These are phyloP conservation scores for Phytophthora agathidicida DNA, from an alignment of 352 stramenopile species.

Conservation along the genomic window DNA sequence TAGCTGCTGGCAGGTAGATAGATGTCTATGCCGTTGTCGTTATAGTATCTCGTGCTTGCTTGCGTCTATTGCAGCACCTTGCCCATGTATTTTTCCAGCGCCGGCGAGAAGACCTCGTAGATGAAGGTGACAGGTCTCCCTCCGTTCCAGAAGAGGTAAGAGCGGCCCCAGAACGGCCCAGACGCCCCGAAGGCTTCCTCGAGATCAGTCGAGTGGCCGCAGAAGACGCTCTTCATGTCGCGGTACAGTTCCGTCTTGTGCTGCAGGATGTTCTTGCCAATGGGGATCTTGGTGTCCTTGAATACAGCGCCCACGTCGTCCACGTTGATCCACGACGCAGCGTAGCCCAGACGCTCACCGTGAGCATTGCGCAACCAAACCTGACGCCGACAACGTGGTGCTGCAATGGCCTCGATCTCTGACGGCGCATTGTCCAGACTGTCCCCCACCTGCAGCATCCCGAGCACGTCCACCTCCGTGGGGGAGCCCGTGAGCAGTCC, in stretches of 20 bases:
- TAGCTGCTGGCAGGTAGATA: conserved; percentile 12
- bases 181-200: conserved; percentile 67
- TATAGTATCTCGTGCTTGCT: neutral
- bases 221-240: conserved; percentile 86
- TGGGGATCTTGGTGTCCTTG: conserved; percentile 82
- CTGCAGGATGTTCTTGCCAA: conserved; percentile 82
- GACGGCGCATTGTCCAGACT: conserved; percentile 47
- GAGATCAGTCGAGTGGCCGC: conserved; percentile 56
- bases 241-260: conserved; percentile 88
- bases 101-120: conserved; percentile 89
- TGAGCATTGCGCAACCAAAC: conserved; percentile 78
- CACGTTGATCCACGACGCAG: conserved; percentile 77
- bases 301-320: conserved; percentile 75
- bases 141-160: conserved; percentile 88
- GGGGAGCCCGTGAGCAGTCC: conserved; percentile 71
- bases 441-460: conserved; percentile 53
- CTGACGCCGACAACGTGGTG: conserved; percentile 72
- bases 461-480: conserved; percentile 84
- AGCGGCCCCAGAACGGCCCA: conserved; percentile 84
- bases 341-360: conserved; percentile 81
- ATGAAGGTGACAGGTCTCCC: conserved; percentile 84
- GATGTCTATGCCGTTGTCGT: conserved; percentile 14
- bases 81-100: conserved; percentile 82
- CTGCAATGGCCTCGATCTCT: conserved; percentile 56
- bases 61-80: conserved; percentile 47